phyloP scores from a whole-genome alignment of 441 rosid species.

The Adansonia madagascariensis region DNA sequence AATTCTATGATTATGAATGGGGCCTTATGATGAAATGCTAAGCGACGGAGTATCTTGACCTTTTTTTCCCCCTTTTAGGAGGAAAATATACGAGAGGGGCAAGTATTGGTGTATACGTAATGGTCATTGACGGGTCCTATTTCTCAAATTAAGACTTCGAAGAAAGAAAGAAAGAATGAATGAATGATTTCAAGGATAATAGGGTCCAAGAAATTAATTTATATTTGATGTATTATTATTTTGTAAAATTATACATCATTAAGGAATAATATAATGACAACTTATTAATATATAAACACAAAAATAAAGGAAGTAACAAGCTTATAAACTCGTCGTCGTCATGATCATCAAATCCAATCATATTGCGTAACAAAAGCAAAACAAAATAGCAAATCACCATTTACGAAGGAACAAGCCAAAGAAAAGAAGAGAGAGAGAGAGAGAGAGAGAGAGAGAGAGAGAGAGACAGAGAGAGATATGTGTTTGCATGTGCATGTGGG shows the following conservation, averaged over 20 bases:
- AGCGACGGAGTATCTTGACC: not conserved
- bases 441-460: not conserved
- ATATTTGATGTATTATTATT: too few species aligned
- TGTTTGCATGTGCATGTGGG: slow-evolving; percentile 66
- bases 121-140: slow-evolving; percentile 59
- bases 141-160: not conserved
- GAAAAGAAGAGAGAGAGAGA: not conserved
- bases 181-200: not conserved
- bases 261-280: too few species aligned
- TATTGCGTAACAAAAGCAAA: too few species aligned
- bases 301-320: slow-evolving; percentile 11
- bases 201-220: not conserved
- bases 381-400: too few species aligned
- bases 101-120: slow-evolving; percentile 54
- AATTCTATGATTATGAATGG: slow-evolving; percentile 23
- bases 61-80: not conserved
- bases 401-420: not conserved
- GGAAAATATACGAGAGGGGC: slow-evolving; percentile 19
- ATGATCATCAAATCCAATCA: slow-evolving; percentile 46
- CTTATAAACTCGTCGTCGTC: slow-evolving; percentile 42
- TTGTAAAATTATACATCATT: too few species aligned
- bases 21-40: slow-evolving; percentile 24
- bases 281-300: too few species aligned
- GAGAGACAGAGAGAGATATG: not conserved
- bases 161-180: not conserved